Evolutionary conservation across 2,329 filamentous ascomycete species (phyloP).

Genomic region (Colletotrichum lupini): DNA sequence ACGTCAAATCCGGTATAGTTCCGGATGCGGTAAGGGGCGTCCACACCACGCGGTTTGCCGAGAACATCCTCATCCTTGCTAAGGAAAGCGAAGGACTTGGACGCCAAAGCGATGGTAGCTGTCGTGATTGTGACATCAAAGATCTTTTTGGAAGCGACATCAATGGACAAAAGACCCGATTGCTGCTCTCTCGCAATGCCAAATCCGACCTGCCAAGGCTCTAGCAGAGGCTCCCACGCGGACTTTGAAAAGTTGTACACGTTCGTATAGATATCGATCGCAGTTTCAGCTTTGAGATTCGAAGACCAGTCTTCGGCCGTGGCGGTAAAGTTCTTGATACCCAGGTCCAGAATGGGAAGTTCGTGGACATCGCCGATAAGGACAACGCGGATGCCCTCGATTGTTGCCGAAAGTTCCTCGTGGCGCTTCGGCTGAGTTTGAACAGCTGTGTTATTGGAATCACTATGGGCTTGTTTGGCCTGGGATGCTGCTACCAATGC

Average conservation of each 20-base stretch:
- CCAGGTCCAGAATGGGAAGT: conserved; percentile 92
- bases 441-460: conserved; percentile 21
- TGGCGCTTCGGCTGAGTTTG: conserved; percentile 47
- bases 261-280: conserved; percentile 94
- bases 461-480: conserved; percentile 36
- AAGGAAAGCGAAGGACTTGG: conserved; percentile 92
- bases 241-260: conserved; percentile 99
- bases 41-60: conserved; percentile 89
- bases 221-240: conserved; percentile 94
- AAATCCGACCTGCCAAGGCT: conserved; percentile 96
- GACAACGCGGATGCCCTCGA: conserved; percentile 91
- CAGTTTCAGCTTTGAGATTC: conserved; percentile 85
- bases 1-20: conserved; percentile 97
- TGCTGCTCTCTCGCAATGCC: conserved; percentile 83
- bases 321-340: conserved; percentile 88
- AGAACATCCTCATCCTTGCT: conserved; percentile 90
- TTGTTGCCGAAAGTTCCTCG: conserved; percentile 86
- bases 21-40: conserved; percentile 91
- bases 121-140: conserved; percentile 95
- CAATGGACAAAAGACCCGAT: conserved; percentile 82
- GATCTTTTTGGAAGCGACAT: conserved; percentile 87
- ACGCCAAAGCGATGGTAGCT: conserved; percentile 90
- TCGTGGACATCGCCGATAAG: conserved; percentile 97
- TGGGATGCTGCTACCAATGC: conserved; percentile 44
- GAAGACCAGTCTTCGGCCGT: conserved; percentile 92